These are phyloP conservation scores for Fraxinus excelsior DNA, from an alignment of 257 asterid species.

Conservation along the genomic window DNA sequence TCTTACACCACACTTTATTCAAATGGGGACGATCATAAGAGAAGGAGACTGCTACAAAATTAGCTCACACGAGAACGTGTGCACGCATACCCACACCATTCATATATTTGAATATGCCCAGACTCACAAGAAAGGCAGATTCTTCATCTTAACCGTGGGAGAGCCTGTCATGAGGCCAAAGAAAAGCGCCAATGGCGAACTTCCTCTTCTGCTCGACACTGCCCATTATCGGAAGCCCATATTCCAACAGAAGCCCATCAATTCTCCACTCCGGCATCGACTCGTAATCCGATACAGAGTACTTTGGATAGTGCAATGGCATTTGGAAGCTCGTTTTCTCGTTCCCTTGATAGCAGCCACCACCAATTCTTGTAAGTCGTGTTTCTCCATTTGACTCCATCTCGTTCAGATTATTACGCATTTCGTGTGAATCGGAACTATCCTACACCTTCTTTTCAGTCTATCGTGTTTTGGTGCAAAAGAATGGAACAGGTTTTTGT, in stretches of 20 bases:
- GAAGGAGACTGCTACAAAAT: too few relatives aligned
- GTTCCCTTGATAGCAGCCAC: conserved; percentile 16
- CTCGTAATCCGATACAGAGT: conserved; percentile 38
- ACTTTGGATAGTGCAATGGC: conserved; percentile 52
- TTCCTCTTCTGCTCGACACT: conserved; percentile 40
- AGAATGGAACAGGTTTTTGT: not conserved
- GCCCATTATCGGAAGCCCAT: conserved; percentile 41
- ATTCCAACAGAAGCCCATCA: conserved; percentile 33
- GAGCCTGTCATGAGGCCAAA: conserved; percentile 30
- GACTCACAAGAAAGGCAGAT: not conserved
- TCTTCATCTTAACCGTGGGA: not conserved
- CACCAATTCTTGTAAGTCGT: conserved; percentile 1
- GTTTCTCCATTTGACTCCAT: not conserved
- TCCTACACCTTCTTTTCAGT: not conserved
- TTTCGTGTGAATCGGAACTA: not conserved
- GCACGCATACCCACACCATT: too few relatives aligned
- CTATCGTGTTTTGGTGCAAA: not conserved
- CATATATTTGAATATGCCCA: too few relatives aligned
- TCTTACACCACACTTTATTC: too few relatives aligned
- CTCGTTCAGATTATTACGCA: not conserved
- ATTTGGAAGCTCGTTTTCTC: conserved; percentile 36
- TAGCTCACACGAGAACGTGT: too few relatives aligned
- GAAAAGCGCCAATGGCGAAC: conserved; percentile 52
- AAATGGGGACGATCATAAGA: too few relatives aligned
- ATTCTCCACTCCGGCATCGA: conserved; percentile 52